A percentile compares a stretch with the other conserved stretches of the same genome.
These are phyloP conservation scores for Lactarius pseudohatsudake DNA, from an alignment of 768 basidiomycete species.

Conservation along the genomic window DNA sequence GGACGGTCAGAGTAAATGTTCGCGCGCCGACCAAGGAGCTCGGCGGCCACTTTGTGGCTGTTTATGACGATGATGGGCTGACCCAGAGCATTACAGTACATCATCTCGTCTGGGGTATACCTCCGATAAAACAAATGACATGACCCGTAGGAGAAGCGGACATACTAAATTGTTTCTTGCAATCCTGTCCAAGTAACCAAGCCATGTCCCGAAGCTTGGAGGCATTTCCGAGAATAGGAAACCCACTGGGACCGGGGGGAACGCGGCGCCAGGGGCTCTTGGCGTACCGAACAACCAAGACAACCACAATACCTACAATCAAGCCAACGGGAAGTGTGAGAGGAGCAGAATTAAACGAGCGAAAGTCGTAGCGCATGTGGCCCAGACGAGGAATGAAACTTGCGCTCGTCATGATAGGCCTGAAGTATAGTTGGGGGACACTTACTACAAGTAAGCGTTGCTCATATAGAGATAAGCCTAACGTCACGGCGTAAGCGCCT, in stretches of 20 bases:
- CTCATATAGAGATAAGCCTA: not conserved
- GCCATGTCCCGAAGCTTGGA: conserved; percentile 3
- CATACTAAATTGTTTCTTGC: conserved; percentile 5
- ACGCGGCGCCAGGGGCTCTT: conserved; percentile 14
- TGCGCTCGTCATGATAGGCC: not conserved
- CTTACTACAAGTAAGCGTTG: not conserved
- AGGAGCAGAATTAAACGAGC: not conserved
- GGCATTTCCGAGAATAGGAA: conserved; percentile 7
- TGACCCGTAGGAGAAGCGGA: not conserved
- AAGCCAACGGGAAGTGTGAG: not conserved
- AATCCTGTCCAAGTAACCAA: conserved; percentile 1
- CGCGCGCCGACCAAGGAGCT: conserved; percentile 41
- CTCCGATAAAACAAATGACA: not conserved
- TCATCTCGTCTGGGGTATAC: not conserved
- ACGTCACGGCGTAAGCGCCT: not conserved
- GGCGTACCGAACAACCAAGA: not conserved
- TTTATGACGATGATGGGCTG: conserved; percentile 36
- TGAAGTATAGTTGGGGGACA: not conserved
- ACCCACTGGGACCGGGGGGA: conserved; percentile 13
- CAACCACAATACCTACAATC: not conserved
- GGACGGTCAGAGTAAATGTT: conserved; percentile 34
- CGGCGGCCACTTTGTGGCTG: conserved; percentile 34
- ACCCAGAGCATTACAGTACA: conserved; percentile 10
- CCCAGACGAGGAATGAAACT: not conserved
- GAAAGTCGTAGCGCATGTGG: not conserved